Evolutionary conservation across 805 yeast species (phyloP).

Genomic region (Dipodascus geniculatus): DNA sequence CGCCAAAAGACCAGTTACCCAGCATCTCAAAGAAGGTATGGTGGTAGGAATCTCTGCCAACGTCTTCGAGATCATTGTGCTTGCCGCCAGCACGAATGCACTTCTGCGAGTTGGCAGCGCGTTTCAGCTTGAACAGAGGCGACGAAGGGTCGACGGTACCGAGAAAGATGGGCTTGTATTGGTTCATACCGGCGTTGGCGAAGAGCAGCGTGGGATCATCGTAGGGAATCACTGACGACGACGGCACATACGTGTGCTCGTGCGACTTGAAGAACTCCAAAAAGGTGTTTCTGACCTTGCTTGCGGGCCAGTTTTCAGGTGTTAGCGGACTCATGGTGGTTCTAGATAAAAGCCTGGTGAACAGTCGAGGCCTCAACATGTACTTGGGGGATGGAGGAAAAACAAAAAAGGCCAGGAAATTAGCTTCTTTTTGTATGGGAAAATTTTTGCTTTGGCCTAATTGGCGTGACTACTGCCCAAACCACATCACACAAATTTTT

Average conservation of each 20-base stretch:
- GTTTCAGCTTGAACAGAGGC: conserved; percentile 68
- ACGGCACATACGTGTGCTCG: conserved; percentile 74
- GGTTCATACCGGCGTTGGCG: conserved; percentile 99
- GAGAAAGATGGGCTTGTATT: conserved; percentile 91
- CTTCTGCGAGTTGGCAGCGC: conserved; percentile 93
- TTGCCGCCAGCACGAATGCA: conserved; percentile 99
- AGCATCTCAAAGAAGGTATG: conserved; percentile 99
- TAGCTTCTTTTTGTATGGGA: not conserved
- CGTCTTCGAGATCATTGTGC: conserved; percentile 93
- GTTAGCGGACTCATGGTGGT: not conserved
- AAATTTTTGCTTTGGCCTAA: not conserved
- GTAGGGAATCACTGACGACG: conserved; percentile 92
- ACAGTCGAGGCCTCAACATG: not conserved
- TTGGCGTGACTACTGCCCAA: not conserved
- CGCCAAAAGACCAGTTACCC: conserved; percentile 99
- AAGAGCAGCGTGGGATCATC: conserved; percentile 95
- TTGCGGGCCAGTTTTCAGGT: not conserved
- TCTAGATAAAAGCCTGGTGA: not conserved
- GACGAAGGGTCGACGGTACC: conserved; percentile 96
- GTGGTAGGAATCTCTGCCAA: conserved; percentile 94
- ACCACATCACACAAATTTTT: not conserved
- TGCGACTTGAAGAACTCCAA: conserved; percentile 59
- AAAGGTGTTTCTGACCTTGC: conserved; percentile 68
- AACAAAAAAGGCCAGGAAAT: no score
- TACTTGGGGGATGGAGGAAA: not conserved